These are phyloP conservation scores for Cyclotella cryptica DNA, from an alignment of 108 stramenopile species.

Conservation along the genomic window DNA sequence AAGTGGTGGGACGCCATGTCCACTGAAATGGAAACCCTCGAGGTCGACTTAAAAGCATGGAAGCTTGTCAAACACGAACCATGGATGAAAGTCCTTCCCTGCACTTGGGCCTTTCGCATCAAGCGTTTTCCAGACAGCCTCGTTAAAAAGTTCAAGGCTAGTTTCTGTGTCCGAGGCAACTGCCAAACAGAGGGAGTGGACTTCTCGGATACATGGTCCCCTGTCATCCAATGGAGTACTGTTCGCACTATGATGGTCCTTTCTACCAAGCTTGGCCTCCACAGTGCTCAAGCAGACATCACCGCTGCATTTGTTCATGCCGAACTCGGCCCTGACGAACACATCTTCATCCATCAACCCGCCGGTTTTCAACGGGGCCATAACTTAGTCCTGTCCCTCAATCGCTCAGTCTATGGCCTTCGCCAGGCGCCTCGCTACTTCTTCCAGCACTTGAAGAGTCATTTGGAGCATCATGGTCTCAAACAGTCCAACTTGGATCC, in stretches of 20 bases:
- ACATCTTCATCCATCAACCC: slow-evolving; percentile 1
- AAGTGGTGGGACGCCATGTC: neutral
- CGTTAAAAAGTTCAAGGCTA: slow-evolving; percentile 55
- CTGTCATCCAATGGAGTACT: neutral
- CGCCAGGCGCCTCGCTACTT: slow-evolving; percentile 36
- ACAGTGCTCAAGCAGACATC: slow-evolving; percentile 32
- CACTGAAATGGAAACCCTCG: neutral
- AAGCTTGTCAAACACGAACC: neutral
- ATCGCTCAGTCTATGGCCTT: slow-evolving; percentile 7
- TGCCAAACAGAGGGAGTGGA: neutral
- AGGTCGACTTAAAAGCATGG: neutral
- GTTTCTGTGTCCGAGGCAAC: slow-evolving; percentile 37
- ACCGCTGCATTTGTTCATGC: slow-evolving; percentile 60
- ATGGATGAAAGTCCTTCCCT: neutral
- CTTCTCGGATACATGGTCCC: neutral
- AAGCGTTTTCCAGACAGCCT: slow-evolving; percentile 34
- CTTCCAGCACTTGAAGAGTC: slow-evolving; percentile 42
- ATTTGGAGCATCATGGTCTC: slow-evolving; percentile 42
- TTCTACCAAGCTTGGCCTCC: neutral
- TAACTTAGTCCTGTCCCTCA: neutral
- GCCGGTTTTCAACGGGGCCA: neutral
- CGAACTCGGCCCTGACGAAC: neutral
- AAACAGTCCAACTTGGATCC: slow-evolving; percentile 51
- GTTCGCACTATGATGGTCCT: no score
- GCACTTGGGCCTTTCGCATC: neutral